A percentile compares a stretch with the other conserved stretches of the same genome.
phyloP scores from a whole-genome alignment of 202 grass and related monocot species.

The Schoenoplectus triqueter region DNA sequence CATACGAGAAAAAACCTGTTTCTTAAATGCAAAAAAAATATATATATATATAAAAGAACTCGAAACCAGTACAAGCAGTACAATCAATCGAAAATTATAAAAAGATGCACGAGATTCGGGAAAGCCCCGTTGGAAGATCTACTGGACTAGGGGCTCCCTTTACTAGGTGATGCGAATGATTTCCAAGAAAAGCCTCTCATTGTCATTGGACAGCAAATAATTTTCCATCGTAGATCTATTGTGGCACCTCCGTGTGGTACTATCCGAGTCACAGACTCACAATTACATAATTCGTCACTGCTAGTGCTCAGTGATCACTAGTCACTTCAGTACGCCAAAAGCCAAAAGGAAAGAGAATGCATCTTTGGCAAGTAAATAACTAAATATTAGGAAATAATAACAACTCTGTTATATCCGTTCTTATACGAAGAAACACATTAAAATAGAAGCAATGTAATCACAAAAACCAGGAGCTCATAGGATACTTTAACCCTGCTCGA shows the following conservation, averaged over 20 bases:
- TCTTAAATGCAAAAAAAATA: too few relatives aligned
- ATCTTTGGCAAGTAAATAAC: too few relatives aligned
- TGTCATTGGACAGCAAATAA: background rate
- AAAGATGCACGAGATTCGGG: slow-evolving; percentile 3
- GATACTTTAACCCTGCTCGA: background rate
- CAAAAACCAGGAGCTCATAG: background rate
- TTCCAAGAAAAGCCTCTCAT: slow-evolving; percentile 7
- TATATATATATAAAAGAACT: too few relatives aligned
- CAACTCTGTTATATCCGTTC: background rate
- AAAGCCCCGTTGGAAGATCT: slow-evolving; percentile 21
- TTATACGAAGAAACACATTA: background rate
- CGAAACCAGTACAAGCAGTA: background rate
- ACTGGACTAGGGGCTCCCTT: background rate
- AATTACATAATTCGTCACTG: background rate
- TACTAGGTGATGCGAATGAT: slow-evolving; percentile 37
- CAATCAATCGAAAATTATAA: background rate
- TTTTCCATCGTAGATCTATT: background rate
- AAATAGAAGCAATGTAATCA: background rate
- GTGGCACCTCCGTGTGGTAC: background rate
- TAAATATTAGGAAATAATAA: background rate
- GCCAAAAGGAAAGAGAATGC: background rate
- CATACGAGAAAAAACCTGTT: too few relatives aligned
- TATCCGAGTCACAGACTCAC: background rate
- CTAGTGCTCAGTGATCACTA: background rate
- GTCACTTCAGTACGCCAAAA: too few relatives aligned